Evolutionary conservation across 139 green algal genomes (phyloP).

Genomic region (Picochlorum sp.): DNA sequence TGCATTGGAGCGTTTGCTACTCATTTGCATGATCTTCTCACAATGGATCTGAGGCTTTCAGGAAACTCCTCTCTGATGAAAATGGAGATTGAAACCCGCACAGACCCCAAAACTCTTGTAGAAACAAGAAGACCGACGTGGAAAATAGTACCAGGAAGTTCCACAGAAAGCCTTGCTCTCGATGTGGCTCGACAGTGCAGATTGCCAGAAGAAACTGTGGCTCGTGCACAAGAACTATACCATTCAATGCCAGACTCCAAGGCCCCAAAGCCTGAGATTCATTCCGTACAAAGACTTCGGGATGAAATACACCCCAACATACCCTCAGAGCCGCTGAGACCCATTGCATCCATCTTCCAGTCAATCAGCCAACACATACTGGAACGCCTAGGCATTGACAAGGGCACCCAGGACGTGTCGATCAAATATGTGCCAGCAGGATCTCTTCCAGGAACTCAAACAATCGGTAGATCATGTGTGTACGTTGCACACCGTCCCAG

Average conservation of each 20-base stretch:
- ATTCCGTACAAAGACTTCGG: too few species aligned
- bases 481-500: not conserved
- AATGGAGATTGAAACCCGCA: slow-evolving; percentile 17
- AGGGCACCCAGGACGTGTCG: not conserved
- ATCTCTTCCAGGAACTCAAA: slow-evolving; percentile 1
- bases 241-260: slow-evolving; percentile 6
- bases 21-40: slow-evolving; percentile 76
- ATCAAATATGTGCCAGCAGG: not conserved
- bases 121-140: slow-evolving; percentile 33
- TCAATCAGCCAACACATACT: not conserved
- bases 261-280: not conserved
- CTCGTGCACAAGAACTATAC: slow-evolving; percentile 27
- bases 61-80: not conserved
- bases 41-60: slow-evolving; percentile 27
- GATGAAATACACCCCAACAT: not conserved
- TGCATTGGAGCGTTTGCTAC: slow-evolving; percentile 80
- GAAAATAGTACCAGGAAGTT: slow-evolving; percentile 38
- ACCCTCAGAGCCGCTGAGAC: not conserved
- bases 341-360: not conserved
- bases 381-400: too few species aligned
- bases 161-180: slow-evolving; percentile 48
- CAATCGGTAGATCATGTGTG: not conserved
- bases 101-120: not conserved
- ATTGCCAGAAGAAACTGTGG: slow-evolving; percentile 23
- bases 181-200: slow-evolving; percentile 36